Percentiles rank a stretch among this genome's conserved stretches.
Evolutionary conservation across 176 grass and related monocot species (phyloP).

Genomic region (Avena sativa): DNA sequence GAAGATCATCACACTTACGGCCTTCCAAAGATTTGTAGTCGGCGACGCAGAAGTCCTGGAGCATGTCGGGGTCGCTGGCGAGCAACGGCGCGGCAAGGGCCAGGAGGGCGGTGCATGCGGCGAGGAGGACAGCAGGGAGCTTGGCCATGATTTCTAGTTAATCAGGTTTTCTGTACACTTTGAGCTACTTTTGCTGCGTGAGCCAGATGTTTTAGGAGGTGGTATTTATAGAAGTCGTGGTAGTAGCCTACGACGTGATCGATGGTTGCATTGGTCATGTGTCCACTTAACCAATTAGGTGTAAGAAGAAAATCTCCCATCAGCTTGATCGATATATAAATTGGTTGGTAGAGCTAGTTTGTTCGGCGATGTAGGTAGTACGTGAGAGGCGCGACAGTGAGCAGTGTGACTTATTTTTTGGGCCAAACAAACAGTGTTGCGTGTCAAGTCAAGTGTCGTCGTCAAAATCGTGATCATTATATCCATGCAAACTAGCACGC

Average conservation of each 20-base stretch:
- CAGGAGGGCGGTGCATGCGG: slow-evolving; percentile 10
- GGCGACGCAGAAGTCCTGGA: slow-evolving; percentile 83
- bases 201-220: not conserved
- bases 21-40: slow-evolving; percentile 61
- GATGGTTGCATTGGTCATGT: not conserved
- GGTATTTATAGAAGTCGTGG: slow-evolving; percentile 32
- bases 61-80: slow-evolving; percentile 51
- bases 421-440: too few relatives aligned
- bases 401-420: too few relatives aligned
- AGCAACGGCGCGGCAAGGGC: slow-evolving; percentile 19
- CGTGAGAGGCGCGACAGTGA: too few relatives aligned
- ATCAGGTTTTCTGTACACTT: not conserved
- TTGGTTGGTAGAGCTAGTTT: not conserved
- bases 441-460: not conserved
- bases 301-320: too few relatives aligned
- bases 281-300: not conserved
- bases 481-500: not conserved
- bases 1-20: slow-evolving; percentile 47
- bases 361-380: not conserved
- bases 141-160: not conserved
- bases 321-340: too few relatives aligned
- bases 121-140: not conserved
- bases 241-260: not conserved
- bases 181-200: not conserved
- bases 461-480: not conserved